phyloP scores from a whole-genome alignment of 139 green algal genomes.

The Monoraphidium neglectum region DNA sequence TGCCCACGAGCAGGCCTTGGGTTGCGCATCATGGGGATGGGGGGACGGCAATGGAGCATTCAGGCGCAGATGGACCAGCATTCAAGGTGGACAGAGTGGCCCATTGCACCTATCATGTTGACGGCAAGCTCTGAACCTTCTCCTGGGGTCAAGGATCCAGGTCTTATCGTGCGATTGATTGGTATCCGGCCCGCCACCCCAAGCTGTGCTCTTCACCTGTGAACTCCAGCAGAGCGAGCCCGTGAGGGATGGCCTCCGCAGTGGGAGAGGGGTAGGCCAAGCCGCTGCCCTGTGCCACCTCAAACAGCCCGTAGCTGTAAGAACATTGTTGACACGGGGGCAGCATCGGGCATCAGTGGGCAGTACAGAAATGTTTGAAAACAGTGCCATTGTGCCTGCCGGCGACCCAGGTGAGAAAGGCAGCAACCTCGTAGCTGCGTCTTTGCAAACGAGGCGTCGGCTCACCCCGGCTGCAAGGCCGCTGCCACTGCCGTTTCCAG shows the following conservation, averaged over 20 bases:
- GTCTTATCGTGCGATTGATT: too few relatives aligned
- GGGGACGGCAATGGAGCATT: too few relatives aligned
- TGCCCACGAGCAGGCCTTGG: slow-evolving; percentile 64
- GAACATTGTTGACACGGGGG: too few relatives aligned
- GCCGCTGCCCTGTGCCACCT: slow-evolving; percentile 44
- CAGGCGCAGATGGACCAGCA: too few relatives aligned
- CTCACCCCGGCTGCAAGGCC: background rate
- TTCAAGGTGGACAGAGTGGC: too few relatives aligned
- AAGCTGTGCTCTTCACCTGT: too few relatives aligned
- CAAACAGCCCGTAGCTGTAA: slow-evolving; percentile 68
- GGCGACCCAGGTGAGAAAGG: slow-evolving; percentile 1
- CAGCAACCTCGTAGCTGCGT: background rate
- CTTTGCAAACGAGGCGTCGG: background rate
- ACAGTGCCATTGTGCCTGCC: slow-evolving; percentile 1
- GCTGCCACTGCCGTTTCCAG: slow-evolving; percentile 63
- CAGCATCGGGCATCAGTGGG: background rate
- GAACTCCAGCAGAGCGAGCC: slow-evolving; percentile 67
- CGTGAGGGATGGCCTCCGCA: slow-evolving; percentile 56
- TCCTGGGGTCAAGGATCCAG: too few relatives aligned
- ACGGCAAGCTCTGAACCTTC: too few relatives aligned
- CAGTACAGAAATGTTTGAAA: background rate
- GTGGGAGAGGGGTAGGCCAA: slow-evolving; percentile 63
- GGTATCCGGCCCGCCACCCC: too few relatives aligned
- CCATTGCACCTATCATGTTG: too few relatives aligned
- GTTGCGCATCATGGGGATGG: background rate